Conservation (phyloP, 345 rosid species). For the Brassica juncea region DNA sequence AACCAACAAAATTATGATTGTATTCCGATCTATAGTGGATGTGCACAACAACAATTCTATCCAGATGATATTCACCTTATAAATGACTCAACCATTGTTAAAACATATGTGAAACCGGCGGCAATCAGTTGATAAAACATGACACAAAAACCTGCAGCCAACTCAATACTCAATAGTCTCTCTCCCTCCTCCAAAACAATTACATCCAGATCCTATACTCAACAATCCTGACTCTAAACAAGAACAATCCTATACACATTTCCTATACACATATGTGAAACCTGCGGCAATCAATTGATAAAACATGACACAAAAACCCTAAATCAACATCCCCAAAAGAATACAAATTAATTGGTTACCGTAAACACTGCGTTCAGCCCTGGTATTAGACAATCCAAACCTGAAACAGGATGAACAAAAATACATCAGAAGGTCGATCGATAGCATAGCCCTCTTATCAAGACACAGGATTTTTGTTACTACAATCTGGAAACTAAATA, state of each 20-base stretch:
- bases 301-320: neutral
- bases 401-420: slow-evolving; percentile 2
- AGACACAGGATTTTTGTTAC: neutral
- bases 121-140: neutral
- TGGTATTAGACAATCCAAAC: neutral
- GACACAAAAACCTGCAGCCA: neutral
- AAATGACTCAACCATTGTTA: too few relatives aligned
- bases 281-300: neutral
- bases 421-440: neutral
- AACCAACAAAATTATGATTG: too few relatives aligned
- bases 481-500: neutral
- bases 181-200: too few relatives aligned
- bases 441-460: neutral
- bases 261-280: neutral
- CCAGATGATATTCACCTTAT: too few relatives aligned
- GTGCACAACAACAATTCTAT: too few relatives aligned
- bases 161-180: too few relatives aligned
- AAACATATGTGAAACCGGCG: neutral
- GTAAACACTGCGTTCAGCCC: neutral
- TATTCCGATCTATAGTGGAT: too few relatives aligned
- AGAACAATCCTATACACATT: neutral
- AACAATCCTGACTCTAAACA: neutral
- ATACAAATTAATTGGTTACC: neutral
- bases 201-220: too few relatives aligned
- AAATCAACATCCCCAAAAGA: neutral